phyloP scores from a whole-genome alignment of 176 grass and related monocot genomes.

The Melocanna baccifera region DNA sequence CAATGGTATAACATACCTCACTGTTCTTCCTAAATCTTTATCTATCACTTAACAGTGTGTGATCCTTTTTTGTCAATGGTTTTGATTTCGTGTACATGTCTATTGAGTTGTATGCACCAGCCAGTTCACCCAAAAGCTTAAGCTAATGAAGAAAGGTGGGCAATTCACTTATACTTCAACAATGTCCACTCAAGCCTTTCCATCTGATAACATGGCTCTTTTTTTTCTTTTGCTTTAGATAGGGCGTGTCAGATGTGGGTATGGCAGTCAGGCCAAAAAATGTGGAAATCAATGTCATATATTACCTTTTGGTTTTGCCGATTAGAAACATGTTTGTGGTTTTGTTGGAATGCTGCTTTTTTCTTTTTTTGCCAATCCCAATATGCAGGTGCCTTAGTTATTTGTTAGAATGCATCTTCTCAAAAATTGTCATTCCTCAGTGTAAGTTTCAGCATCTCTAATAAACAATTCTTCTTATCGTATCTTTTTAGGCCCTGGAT shows the following conservation, averaged over 20 bases:
- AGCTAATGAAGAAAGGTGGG: too few relatives aligned
- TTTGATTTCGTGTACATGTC: neutral
- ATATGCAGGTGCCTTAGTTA: neutral
- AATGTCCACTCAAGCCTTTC: neutral
- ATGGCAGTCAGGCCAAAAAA: neutral
- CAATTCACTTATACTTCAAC: too few relatives aligned
- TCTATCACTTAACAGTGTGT: neutral
- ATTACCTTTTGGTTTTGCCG: neutral
- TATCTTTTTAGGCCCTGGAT: neutral
- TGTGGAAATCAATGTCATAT: neutral
- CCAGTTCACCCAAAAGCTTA: too few relatives aligned
- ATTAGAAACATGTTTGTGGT: neutral
- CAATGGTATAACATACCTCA: conserved; percentile 58
- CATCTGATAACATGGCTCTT: neutral
- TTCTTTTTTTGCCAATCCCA: neutral
- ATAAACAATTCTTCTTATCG: neutral
- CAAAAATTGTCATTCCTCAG: neutral
- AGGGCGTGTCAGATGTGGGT: neutral
- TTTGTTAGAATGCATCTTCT: conserved; percentile 9
- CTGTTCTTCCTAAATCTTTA: neutral
- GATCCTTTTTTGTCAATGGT: neutral
- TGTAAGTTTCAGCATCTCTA: conserved; percentile 1
- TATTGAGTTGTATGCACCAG: too few relatives aligned
- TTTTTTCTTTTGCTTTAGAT: conserved; percentile 16
- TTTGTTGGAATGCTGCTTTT: neutral